A percentile compares a stretch with the other conserved stretches of the same genome.
Evolutionary conservation across 306 rosid species (phyloP).

Genomic region (Vigna mungo): DNA sequence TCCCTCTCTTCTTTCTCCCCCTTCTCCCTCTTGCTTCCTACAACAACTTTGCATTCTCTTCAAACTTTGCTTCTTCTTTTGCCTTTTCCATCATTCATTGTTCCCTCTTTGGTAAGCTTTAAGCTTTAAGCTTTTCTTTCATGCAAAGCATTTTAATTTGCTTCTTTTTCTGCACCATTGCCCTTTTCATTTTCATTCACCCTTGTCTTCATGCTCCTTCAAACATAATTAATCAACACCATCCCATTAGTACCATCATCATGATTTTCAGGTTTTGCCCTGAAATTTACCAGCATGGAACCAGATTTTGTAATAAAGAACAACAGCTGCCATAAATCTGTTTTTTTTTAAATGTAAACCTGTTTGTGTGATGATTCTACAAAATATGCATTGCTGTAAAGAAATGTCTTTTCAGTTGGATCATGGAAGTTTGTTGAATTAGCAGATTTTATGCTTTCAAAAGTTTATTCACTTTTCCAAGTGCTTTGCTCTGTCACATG

Average conservation of each 20-base stretch:
- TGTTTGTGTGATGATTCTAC: neutral
- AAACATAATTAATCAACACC: conserved; percentile 7
- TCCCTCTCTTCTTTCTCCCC: conserved; percentile 58
- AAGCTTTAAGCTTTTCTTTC: conserved; percentile 39
- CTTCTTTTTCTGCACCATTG: neutral
- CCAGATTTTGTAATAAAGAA: conserved; percentile 15
- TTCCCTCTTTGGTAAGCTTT: conserved; percentile 52
- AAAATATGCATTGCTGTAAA: conserved; percentile 43
- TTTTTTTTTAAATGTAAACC: neutral
- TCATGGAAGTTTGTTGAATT: conserved; percentile 36
- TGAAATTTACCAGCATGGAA: conserved; percentile 22
- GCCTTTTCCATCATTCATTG: conserved; percentile 10
- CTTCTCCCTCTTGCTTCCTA: conserved; percentile 46
- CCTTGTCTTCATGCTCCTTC: conserved; percentile 38
- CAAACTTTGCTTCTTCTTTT: conserved; percentile 45
- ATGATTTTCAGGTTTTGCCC: conserved; percentile 33
- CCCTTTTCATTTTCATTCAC: conserved; percentile 27
- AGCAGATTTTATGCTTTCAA: conserved; percentile 43
- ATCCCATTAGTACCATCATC: neutral
- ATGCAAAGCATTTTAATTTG: conserved; percentile 37
- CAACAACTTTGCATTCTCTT: conserved; percentile 35
- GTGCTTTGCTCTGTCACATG: conserved; percentile 48
- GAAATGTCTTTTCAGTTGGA: neutral
- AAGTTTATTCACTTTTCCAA: conserved; percentile 51
- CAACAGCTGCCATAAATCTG: neutral